A percentile compares a stretch with the other conserved stretches of the same genome.
Conservation (phyloP, 768 basidiomycete species). For the Cystobasidium tubakii region DNA sequence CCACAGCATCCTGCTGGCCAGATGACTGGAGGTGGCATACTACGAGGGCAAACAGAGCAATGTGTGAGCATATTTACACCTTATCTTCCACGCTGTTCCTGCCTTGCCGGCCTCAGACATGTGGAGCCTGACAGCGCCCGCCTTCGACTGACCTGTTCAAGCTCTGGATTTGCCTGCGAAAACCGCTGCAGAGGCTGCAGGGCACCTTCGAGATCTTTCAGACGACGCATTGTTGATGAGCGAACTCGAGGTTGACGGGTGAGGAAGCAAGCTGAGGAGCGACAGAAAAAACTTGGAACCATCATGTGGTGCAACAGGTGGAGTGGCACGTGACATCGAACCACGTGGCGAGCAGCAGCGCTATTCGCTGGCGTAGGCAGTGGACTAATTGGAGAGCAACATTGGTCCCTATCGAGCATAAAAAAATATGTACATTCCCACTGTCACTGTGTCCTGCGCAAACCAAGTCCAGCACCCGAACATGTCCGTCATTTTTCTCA, state of each 20-base stretch:
- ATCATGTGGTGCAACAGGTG: no score
- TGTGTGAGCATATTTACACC: neutral
- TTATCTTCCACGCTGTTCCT: neutral
- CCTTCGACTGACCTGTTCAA: constrained; percentile 33
- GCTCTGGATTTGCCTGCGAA: constrained; percentile 23
- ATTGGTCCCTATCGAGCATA: no score
- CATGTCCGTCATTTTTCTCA: no score
- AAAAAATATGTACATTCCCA: no score
- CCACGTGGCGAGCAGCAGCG: no score
- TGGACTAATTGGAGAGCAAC: no score
- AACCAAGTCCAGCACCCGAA: no score
- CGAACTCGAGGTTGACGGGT: neutral
- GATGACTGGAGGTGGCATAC: constrained; percentile 43
- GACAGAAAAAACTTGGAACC: neutral
- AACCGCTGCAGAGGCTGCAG: constrained; percentile 45
- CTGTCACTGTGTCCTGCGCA: no score
- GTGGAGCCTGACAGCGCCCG: neutral
- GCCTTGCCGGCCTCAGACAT: neutral
- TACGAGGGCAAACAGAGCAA: constrained; percentile 31
- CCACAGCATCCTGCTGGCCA: constrained; percentile 45
- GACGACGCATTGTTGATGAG: constrained; percentile 6
- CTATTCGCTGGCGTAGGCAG: no score
- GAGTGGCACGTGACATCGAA: no score
- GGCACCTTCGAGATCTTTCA: constrained; percentile 44
- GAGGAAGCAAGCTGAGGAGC: neutral